Base-by-base conservation (phyloP, 805 yeast genomes). In the Diddensiella transvaalensis region DNA sequence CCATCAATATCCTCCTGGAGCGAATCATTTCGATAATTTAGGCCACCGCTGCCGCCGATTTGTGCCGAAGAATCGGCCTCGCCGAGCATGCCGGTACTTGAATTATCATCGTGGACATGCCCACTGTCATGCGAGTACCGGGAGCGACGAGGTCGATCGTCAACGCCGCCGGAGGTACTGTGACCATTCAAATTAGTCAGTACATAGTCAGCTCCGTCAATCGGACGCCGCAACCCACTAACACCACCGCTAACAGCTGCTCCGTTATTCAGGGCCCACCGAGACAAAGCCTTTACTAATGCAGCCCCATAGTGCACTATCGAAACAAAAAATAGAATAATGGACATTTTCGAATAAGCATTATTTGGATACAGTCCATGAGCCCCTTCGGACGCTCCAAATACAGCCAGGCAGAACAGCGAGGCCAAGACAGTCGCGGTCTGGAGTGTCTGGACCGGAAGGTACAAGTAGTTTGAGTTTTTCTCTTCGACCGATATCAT, bases 361-460 rank as follows among this genome's bases (percentile, higher is more conserved):
- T 87, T 87, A 36, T 76, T 72, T 0, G 96, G 96, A 63, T 87
- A 91, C 58, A 87, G 69, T 47, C 76, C 62, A 18, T 35, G 38
- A 22, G 59, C 72, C 0, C 86, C 84, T 21, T 81, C 82, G 15
- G 83, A 70, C 3, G 70, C 63, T 36, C 79, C 75, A 60, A 82
- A 87, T 6, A 82, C 66, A 44, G 78, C 74, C 57, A 82, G 77
- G 17, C 76, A 65, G 13, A 80, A 52, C 47, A 85, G 65, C 1
- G 93, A 79, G 0, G 76, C 59, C 2, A 79, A 38, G 3, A 77
- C 65, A 3, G 75, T 55, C 0, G 62, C 61, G 3, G 77, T 62
- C 62, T 86, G 83, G 3, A 76, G 55, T 1, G 80, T 65, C 51
- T 85, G 73, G 2, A 71, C 61, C 0, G 83, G 82, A 30, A 85